phyloP scores from a whole-genome alignment of 1,284 basidiomycete genomes.

The Cutaneotrichosporon dermatis region DNA sequence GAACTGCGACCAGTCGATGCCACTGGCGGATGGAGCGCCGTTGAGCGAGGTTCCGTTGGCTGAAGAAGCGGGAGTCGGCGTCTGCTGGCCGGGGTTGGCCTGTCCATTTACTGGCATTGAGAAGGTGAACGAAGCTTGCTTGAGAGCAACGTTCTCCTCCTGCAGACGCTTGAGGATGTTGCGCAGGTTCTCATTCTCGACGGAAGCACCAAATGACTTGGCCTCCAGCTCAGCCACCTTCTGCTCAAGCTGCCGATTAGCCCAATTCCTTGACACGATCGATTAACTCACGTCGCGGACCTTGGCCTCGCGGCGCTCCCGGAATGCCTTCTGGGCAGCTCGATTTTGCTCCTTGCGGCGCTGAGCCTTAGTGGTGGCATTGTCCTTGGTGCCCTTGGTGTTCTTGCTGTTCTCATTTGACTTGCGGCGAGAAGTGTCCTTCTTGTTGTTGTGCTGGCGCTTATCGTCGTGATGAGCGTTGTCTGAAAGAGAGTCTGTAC shows the following conservation, averaged over 20 bases:
- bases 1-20: conserved; percentile 21
- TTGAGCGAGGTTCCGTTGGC: not conserved
- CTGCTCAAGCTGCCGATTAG: conserved; percentile 41
- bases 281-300: conserved; percentile 45
- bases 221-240: conserved; percentile 47
- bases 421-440: conserved; percentile 7
- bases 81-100: conserved; percentile 13
- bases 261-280: not conserved
- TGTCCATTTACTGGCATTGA: conserved; percentile 36
- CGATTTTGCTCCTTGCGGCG: conserved; percentile 50
- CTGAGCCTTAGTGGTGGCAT: conserved; percentile 35
- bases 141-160: conserved; percentile 49
- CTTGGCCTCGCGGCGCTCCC: conserved; percentile 48
- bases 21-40: not conserved
- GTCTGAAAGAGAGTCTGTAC: conserved; percentile 30
- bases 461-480: conserved; percentile 40
- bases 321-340: conserved; percentile 50
- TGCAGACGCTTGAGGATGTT: conserved; percentile 47
- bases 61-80: not conserved
- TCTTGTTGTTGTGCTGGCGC: conserved; percentile 28
- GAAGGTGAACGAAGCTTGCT: conserved; percentile 49
- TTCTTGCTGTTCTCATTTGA: conserved; percentile 11
- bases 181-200: conserved; percentile 49
- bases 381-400: conserved; percentile 5
- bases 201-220: conserved; percentile 41